phyloP scores from a whole-genome alignment of 148 eudicot species.

The Agrostemma githago region DNA sequence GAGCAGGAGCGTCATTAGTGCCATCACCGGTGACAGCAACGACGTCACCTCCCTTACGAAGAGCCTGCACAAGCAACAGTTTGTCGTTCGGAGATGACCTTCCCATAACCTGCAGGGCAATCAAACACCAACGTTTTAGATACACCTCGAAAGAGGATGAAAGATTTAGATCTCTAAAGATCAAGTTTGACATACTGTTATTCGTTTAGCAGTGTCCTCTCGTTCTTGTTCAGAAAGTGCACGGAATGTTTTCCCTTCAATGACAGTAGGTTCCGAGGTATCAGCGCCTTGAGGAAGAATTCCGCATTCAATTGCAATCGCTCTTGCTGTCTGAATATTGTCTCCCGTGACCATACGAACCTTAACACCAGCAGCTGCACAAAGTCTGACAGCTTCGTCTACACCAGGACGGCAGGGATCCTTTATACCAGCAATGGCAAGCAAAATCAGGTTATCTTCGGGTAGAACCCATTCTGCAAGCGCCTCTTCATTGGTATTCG shows the following conservation, averaged over 20 bases:
- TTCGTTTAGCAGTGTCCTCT: conserved; percentile 50
- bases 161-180: not conserved
- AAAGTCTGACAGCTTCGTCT: conserved; percentile 67
- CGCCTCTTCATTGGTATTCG: conserved; percentile 54
- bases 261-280: conserved; percentile 44
- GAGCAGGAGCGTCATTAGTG: conserved; percentile 96
- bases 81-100: conserved; percentile 94
- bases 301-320: conserved; percentile 87
- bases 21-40: conserved; percentile 99
- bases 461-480: conserved; percentile 70
- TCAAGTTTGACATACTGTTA: conserved; percentile 40
- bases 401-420: conserved; percentile 97
- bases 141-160: not conserved
- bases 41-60: conserved; percentile 73
- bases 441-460: conserved; percentile 64
- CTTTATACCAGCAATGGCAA: conserved; percentile 88
- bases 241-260: conserved; percentile 77
- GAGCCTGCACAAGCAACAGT: conserved; percentile 81
- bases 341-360: conserved; percentile 99
- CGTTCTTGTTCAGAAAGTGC: conserved; percentile 71
- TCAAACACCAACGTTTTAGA: conserved; percentile 1
- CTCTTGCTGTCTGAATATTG: conserved; percentile 90
- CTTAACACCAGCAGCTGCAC: conserved; percentile 82
- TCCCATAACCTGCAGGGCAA: conserved; percentile 74
- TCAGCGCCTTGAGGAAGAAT: conserved; percentile 59